These are phyloP conservation scores for Pterocarpus macrocarpus DNA, from an alignment of 306 rosid genomes.

Conservation along the genomic window DNA sequence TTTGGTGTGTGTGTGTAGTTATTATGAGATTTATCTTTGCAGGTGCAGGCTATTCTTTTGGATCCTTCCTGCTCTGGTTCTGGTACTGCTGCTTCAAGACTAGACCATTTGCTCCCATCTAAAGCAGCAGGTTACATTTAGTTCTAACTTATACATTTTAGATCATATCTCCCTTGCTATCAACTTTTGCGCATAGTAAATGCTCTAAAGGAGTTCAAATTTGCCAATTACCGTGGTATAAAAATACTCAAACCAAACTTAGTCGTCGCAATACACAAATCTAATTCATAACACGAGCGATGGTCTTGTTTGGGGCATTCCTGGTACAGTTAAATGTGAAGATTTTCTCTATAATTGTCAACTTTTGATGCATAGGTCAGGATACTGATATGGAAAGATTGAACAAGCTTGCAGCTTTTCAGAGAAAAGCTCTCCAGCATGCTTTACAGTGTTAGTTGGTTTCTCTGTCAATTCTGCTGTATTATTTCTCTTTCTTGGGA, in stretches of 20 bases:
- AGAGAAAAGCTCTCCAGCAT: constrained; percentile 83
- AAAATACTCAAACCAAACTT: constrained; percentile 16
- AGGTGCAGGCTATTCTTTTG: constrained; percentile 85
- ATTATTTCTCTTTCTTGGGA: too few species aligned
- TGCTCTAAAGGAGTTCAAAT: constrained; percentile 9
- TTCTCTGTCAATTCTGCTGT: background rate
- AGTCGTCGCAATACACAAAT: background rate
- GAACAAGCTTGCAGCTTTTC: constrained; percentile 89
- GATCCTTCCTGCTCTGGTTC: constrained; percentile 98
- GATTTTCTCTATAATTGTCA: background rate
- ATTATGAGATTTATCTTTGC: constrained; percentile 35
- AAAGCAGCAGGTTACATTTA: constrained; percentile 64
- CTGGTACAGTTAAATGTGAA: background rate
- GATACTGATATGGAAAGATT: constrained; percentile 66
- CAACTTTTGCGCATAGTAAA: constrained; percentile 44
- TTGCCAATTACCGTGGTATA: background rate
- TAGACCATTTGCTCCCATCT: constrained; percentile 92
- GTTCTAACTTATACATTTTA: background rate
- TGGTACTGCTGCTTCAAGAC: constrained; percentile 83
- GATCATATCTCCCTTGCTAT: constrained; percentile 17
- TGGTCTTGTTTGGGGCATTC: background rate
- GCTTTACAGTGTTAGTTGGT: constrained; percentile 75
- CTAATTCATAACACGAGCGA: constrained; percentile 4
- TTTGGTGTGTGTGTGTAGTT: constrained; percentile 41
- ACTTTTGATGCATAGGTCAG: constrained; percentile 46